Base-by-base conservation (phyloP, 108 stramenopile species). In the Cylindrotheca fusiformis region DNA sequence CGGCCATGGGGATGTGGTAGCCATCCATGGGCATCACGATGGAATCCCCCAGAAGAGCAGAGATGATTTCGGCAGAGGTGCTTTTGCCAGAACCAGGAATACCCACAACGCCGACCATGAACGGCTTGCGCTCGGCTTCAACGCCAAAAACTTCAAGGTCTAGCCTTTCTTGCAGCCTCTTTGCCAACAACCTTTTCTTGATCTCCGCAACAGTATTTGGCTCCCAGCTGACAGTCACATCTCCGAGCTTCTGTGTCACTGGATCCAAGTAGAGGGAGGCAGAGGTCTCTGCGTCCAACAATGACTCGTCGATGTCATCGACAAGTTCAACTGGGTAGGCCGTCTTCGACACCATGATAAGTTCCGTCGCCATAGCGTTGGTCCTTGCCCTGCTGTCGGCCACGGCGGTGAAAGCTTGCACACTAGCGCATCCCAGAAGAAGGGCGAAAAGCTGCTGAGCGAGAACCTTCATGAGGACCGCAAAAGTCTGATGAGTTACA, bases 51-150 rank as follows among this genome's bases (percentile, higher is more conserved):
- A 72, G 46, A 17, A 65, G 14, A 17, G 23, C 33, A 12, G 59
- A 21, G 8, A 76, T 32, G 14, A 76, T 54, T n/a, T 26, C 2
- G 28, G 45, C 45, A 28, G 44, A 45, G 2, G 54, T 52, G 31
- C 33, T 51, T 45, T 75, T 75, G 41, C 74, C 74, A 6, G 25
- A 18, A 3, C 74, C 74, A 2, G 74, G 74, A 58, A 69, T 58
- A 2, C 68, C 74, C 1, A 75, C 74, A 26, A 75, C n/a, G 5
- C 46, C 74, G 8, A 75, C 62, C 68, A 75, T 57, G 25, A 68
- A 53, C 2, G 73, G 73, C 52, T 41, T 41, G 36, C 36, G 36
- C 10, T 6, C 10, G 10, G 14, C 10, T 10, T 6, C 10, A 14
- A 6, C 14, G 36, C 14, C 14, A 14, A 6, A 6, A 41, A 10